Evolutionary conservation across 768 basidiomycete genomes (phyloP).

Genomic region (Pilatotrama ljubarskyi): DNA sequence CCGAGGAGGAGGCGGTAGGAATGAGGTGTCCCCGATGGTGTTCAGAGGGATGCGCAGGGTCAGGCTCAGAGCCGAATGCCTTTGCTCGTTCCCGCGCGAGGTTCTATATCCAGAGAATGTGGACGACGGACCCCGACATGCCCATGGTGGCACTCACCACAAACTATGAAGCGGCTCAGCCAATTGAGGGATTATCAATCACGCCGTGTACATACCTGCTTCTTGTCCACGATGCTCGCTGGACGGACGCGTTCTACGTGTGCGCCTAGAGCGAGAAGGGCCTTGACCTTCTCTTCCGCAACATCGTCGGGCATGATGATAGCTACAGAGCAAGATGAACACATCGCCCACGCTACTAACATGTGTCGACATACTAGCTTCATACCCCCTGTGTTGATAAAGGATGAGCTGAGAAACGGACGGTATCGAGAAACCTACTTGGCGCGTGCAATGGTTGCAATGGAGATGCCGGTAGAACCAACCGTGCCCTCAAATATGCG

Average conservation of each 20-base stretch:
- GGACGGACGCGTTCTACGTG: conserved; percentile 89
- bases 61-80: conserved; percentile 56
- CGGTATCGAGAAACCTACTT: conserved; percentile 47
- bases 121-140: neutral
- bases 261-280: conserved; percentile 81
- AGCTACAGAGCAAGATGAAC: conserved; percentile 42
- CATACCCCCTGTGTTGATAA: conserved; percentile 67
- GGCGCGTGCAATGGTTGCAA: conserved; percentile 89
- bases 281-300: conserved; percentile 87
- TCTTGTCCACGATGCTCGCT: conserved; percentile 95
- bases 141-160: conserved; percentile 49
- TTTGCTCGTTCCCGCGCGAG: conserved; percentile 79
- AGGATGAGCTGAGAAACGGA: neutral
- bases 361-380: conserved; percentile 58
- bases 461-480: conserved; percentile 93
- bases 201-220: conserved; percentile 59
- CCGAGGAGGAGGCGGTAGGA: conserved; percentile 45
- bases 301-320: conserved; percentile 92
- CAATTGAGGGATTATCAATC: neutral
- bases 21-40: conserved; percentile 19
- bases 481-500: conserved; percentile 98
- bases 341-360: neutral
- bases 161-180: conserved; percentile 42
- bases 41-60: conserved; percentile 12
- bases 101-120: conserved; percentile 55